Evolutionary conservation across 352 stramenopile genomes (phyloP).

Genomic region (Globisporangium irregulare): DNA sequence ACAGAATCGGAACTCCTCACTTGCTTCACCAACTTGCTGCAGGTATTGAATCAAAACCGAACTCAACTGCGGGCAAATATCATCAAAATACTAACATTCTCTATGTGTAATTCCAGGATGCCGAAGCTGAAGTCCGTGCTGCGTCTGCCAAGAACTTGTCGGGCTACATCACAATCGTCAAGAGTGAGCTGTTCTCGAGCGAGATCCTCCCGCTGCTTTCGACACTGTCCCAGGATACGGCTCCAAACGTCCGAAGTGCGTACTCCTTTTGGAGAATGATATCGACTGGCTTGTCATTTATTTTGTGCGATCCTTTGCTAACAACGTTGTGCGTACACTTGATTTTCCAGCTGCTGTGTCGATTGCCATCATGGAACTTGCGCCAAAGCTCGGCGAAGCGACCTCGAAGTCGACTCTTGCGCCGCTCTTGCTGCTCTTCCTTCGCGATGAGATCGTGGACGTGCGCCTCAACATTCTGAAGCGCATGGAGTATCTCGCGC

Average conservation of each 20-base stretch:
- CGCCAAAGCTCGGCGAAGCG: constrained; percentile 87
- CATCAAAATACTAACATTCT: not conserved
- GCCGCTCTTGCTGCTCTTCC: constrained; percentile 75
- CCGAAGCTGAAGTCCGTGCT: constrained; percentile 92
- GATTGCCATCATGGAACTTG: constrained; percentile 91
- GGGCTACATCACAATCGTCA: constrained; percentile 91
- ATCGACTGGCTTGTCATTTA: not conserved
- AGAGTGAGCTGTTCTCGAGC: constrained; percentile 85
- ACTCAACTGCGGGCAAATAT: not conserved
- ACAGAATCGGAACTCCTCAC: constrained; percentile 86
- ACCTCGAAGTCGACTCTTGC: constrained; percentile 86
- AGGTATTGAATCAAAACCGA: constrained; percentile 32
- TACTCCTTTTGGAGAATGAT: constrained; percentile 11
- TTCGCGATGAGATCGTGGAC: constrained; percentile 90
- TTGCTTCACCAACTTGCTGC: constrained; percentile 90
- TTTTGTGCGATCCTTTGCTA: not conserved
- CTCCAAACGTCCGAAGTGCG: constrained; percentile 82
- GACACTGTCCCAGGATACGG: constrained; percentile 90
- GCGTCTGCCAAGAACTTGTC: constrained; percentile 91
- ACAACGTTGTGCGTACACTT: not conserved
- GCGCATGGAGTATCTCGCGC: constrained; percentile 88
- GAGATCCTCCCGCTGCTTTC: constrained; percentile 91
- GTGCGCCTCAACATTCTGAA: constrained; percentile 94
- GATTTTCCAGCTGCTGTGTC: constrained; percentile 61
- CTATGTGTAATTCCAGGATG: constrained; percentile 41